Conservation (phyloP, 2,329 filamentous ascomycete genomes). For the Fusarium multiceps region DNA sequence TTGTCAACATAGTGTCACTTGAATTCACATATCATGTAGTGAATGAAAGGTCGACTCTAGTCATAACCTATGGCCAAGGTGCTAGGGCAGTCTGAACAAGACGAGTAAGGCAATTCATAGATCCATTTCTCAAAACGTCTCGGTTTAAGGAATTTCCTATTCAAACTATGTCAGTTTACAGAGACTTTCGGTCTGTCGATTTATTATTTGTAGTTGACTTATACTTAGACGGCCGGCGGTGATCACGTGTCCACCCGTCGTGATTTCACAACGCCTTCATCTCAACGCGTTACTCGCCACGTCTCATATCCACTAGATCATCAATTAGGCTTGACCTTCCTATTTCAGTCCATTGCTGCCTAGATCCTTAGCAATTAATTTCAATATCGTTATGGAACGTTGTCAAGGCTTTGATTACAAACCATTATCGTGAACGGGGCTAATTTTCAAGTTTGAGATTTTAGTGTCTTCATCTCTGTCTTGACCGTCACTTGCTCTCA, state of each 20-base stretch:
- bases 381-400: background rate
- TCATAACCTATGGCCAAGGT: background rate
- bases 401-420: constrained; percentile 16
- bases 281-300: constrained; percentile 15
- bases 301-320: constrained; percentile 1
- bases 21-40: background rate
- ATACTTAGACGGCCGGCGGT: background rate
- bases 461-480: constrained; percentile 13
- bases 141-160: rapidly evolving
- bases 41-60: background rate
- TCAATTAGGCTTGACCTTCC: constrained; percentile 8
- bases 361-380: background rate
- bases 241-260: constrained; percentile 40
- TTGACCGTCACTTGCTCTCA: background rate
- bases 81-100: background rate
- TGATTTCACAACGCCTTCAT: background rate
- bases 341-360: background rate
- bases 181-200: too few species aligned
- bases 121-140: background rate
- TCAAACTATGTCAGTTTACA: background rate
- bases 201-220: background rate
- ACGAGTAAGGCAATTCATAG: background rate
- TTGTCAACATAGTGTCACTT: background rate
- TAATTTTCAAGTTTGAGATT: constrained; percentile 14
- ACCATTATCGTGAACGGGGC: constrained; percentile 7